A percentile compares a stretch with the other conserved stretches of the same genome.
Evolutionary conservation across 345 rosid genomes (phyloP).

Genomic region (Acer yangbiense): DNA sequence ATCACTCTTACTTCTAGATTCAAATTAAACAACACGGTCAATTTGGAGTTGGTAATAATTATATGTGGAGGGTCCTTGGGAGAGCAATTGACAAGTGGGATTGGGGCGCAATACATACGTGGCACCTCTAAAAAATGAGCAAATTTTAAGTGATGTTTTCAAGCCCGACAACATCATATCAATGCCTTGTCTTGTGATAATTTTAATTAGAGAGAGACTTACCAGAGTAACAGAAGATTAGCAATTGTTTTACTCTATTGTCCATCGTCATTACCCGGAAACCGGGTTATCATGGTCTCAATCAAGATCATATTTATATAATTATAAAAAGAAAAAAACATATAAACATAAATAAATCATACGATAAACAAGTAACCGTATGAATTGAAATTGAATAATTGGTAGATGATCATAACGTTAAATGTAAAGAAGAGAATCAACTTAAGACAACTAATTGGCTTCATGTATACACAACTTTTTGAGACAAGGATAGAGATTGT

Average conservation of each 20-base stretch:
- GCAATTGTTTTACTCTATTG: constrained; percentile 13
- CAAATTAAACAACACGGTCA: not conserved
- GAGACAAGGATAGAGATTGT: not conserved
- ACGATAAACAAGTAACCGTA: constrained; percentile 20
- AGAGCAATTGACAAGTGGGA: not conserved
- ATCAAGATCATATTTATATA: not conserved
- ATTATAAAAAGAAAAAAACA: not conserved
- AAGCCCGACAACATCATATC: not conserved
- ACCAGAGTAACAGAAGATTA: constrained; percentile 19
- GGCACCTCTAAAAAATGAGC: too few relatives aligned
- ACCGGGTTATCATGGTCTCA: constrained; percentile 1
- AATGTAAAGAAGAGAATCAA: not conserved
- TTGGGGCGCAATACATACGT: not conserved
- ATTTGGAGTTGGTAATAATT: not conserved
- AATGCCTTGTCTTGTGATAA: not conserved
- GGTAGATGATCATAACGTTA: not conserved
- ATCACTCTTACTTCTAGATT: not conserved
- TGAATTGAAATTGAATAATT: constrained; percentile 14
- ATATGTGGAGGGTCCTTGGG: not conserved
- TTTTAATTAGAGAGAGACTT: not conserved
- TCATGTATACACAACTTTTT: not conserved
- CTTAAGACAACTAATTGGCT: constrained; percentile 14
- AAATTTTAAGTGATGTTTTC: not conserved
- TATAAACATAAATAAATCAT: not conserved
- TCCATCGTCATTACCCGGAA: constrained; percentile 17